Evolutionary conservation across 768 basidiomycete species (phyloP).

Genomic region (Boletus reticuloceps): DNA sequence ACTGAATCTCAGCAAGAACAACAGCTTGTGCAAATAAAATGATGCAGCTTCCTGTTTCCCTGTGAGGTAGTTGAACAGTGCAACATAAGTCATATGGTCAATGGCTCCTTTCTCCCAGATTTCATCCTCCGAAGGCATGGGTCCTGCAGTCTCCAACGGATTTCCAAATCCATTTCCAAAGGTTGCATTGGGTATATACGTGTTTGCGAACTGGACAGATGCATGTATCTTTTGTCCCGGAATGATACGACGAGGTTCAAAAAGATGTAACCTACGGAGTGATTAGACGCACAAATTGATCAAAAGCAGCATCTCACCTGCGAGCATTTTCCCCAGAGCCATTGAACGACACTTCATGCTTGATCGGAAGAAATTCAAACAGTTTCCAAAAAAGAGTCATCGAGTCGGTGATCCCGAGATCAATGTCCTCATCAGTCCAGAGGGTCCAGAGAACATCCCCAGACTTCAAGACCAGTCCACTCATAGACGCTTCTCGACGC

Average conservation of each 20-base stretch:
- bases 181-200: slow-evolving; percentile 8
- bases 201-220: slow-evolving; percentile 2
- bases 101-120: slow-evolving; percentile 6
- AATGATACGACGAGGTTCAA: slow-evolving; percentile 5
- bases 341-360: slow-evolving; percentile 4
- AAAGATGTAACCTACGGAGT: neutral
- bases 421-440: slow-evolving; percentile 6
- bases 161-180: slow-evolving; percentile 9
- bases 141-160: slow-evolving; percentile 4
- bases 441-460: slow-evolving; percentile 3
- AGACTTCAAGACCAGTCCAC: slow-evolving; percentile 3
- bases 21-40: slow-evolving; percentile 3
- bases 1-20: slow-evolving; percentile 8
- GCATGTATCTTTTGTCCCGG: slow-evolving; percentile 8
- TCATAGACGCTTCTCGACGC: neutral
- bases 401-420: neutral
- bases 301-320: neutral
- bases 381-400: slow-evolving; percentile 1
- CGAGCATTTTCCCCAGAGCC: slow-evolving; percentile 3
- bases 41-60: slow-evolving; percentile 1
- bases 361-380: slow-evolving; percentile 2
- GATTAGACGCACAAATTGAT: neutral
- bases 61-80: slow-evolving; percentile 1
- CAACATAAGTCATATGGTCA: slow-evolving; percentile 1
- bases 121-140: slow-evolving; percentile 2